Base-by-base conservation (phyloP, 768 basidiomycete species). In the Tulasnella sp. region DNA sequence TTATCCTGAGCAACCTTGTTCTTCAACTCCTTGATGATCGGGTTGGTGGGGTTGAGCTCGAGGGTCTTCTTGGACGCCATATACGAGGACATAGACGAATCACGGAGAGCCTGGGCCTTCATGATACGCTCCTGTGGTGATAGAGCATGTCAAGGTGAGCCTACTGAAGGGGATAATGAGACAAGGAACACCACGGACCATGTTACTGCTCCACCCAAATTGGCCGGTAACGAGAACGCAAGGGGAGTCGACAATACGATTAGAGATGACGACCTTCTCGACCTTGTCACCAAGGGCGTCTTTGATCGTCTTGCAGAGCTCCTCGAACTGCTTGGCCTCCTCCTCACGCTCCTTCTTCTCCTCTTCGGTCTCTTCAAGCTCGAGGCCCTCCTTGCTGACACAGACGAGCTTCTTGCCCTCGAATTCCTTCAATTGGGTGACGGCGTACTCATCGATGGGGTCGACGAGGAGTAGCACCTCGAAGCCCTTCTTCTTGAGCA, bases 181-280 rank as follows among this genome's bases (percentile, higher is more conserved):
- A 21, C 7, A 3, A 44, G 27, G 58, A 15, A 62, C 26, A 34
- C 23, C 27, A 72, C 79, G 48, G 64, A 84, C 87, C 95, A 98
- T 98, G 80, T 97, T 97, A 58, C 94, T 93, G 26, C 92, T 96
- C 95, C 95, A 99, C 58, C 95, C 96, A 75, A 97, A 99, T 73
- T 97, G 94, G 60, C 95, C 95, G 61, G 96, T 98, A 70, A 97
- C 93, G 68, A 95, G 85, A 47, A 96, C 95, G 72, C 86, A 97
- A 63, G 93, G 94, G 19, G 93, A 96, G 74, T 95, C 92, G 67
- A 83, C 80, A 77, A 99, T 95, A 74, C 95, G 91, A 83, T 95
- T 97, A 48, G 95, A 98, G 66, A 97, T 78, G 64, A 95, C 82
- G 23, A 99, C 95, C 80, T 99, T 99, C 82, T 99, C 96, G 64